phyloP scores from a whole-genome alignment of 768 basidiomycete genomes.

The Termitomyces sp. region DNA sequence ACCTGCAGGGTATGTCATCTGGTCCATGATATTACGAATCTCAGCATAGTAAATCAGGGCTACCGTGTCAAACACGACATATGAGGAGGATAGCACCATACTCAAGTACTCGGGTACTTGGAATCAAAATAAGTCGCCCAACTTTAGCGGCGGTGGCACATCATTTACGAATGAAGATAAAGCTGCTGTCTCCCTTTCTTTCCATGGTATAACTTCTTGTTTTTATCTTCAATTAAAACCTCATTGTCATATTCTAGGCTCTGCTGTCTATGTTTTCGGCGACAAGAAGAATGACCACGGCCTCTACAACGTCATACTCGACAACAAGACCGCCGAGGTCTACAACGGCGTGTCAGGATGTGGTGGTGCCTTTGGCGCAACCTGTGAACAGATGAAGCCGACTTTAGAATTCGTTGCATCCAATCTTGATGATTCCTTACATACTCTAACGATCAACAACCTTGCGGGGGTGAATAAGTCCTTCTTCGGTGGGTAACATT shows the following conservation, averaged over 20 bases:
- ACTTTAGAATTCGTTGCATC: slow-evolving; percentile 36
- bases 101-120: slow-evolving; percentile 36
- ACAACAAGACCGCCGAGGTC: slow-evolving; percentile 25
- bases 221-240: background rate
- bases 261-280: slow-evolving; percentile 39
- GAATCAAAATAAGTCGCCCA: slow-evolving; percentile 35
- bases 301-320: slow-evolving; percentile 33
- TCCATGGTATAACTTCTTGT: slow-evolving; percentile 26
- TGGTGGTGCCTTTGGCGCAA: slow-evolving; percentile 36
- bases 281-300: slow-evolving; percentile 48
- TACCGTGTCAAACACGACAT: slow-evolving; percentile 32
- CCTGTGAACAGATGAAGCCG: slow-evolving; percentile 41
- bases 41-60: slow-evolving; percentile 22
- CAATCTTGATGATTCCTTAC: slow-evolving; percentile 31
- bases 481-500: slow-evolving; percentile 31
- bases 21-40: background rate
- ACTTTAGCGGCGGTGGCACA: slow-evolving; percentile 39
- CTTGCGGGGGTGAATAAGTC: slow-evolving; percentile 36
- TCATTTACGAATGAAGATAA: slow-evolving; percentile 36
- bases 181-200: slow-evolving; percentile 33
- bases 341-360: slow-evolving; percentile 40
- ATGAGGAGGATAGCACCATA: slow-evolving; percentile 32
- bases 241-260: slow-evolving; percentile 21
- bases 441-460: slow-evolving; percentile 33
- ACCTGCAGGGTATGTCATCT: slow-evolving; percentile 30